These are phyloP conservation scores for Emmonsia crescens DNA, from an alignment of 2,329 filamentous ascomycete species.

Conservation along the genomic window DNA sequence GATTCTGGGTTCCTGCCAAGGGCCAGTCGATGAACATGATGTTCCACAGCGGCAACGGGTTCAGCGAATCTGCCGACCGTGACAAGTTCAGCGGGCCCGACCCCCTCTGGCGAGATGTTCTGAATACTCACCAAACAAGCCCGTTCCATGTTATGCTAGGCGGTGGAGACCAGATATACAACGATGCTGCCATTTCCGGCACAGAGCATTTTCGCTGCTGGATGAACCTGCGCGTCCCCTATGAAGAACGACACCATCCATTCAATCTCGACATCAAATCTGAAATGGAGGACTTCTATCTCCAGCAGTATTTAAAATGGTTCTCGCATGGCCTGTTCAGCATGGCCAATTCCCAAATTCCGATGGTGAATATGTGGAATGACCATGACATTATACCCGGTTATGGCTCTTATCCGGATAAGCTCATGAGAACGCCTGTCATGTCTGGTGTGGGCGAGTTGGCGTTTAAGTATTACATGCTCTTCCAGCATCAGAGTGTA, in stretches of 20 bases:
- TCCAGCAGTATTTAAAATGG: conserved; percentile 84
- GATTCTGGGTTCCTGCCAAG: conserved; percentile 86
- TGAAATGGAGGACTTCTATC: conserved; percentile 78
- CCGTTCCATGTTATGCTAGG: conserved; percentile 99
- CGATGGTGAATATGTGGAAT: conserved; percentile 97
- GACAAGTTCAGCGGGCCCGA: conserved; percentile 83
- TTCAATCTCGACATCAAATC: conserved; percentile 76
- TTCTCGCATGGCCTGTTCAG: conserved; percentile 92
- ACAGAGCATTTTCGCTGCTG: conserved; percentile 71
- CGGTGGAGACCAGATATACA: conserved; percentile 94
- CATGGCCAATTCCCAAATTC: conserved; percentile 87
- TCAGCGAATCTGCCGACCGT: conserved; percentile 67
- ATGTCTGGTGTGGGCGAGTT: conserved; percentile 83
- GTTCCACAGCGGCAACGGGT: conserved; percentile 97
- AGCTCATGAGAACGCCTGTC: conserved; percentile 82
- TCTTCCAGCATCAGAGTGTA: conserved; percentile 94
- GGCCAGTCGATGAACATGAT: conserved; percentile 94
- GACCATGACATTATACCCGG: conserved; percentile 90
- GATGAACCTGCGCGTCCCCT: conserved; percentile 67
- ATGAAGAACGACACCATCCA: conserved; percentile 66
- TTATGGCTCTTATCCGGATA: conserved; percentile 83
- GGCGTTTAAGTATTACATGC: conserved; percentile 97
- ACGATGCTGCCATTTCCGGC: conserved; percentile 69
- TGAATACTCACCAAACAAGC: conserved; percentile 79
- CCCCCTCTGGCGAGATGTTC: conserved; percentile 89